Percentiles rank a stretch among this genome's conserved stretches.
These are phyloP conservation scores for Omphalea diandra DNA, from an alignment of 441 rosid genomes.

Conservation along the genomic window DNA sequence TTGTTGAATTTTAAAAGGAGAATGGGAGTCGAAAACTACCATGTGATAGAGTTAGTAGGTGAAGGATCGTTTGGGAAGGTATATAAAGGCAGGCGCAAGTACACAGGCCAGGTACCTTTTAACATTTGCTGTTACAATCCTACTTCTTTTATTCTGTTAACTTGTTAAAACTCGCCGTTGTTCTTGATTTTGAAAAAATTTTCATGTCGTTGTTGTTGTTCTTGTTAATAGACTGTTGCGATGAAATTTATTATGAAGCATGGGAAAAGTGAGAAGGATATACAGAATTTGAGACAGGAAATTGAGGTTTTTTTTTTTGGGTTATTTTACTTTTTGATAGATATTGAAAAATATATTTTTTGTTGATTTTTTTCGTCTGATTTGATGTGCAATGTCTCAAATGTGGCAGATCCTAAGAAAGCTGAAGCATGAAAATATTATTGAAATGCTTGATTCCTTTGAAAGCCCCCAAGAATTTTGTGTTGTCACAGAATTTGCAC, in stretches of 20 bases:
- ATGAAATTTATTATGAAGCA: slow-evolving; percentile 98
- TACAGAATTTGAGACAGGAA: slow-evolving; percentile 90
- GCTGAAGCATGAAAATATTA: slow-evolving; percentile 95
- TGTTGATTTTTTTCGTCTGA: not conserved
- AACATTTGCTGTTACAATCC: not conserved
- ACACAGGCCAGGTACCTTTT: slow-evolving; percentile 91
- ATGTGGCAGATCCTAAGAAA: slow-evolving; percentile 81
- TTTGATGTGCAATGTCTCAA: slow-evolving; percentile 10
- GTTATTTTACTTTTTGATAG: not conserved
- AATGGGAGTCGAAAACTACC: slow-evolving; percentile 89
- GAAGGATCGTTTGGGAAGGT: slow-evolving; percentile 98
- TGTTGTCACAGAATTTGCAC: slow-evolving; percentile 98
- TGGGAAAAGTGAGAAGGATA: slow-evolving; percentile 92
- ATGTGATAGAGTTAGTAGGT: slow-evolving; percentile 93
- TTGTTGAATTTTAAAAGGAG: not conserved
- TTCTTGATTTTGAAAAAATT: not conserved
- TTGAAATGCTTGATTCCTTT: slow-evolving; percentile 95
- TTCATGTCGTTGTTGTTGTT: slow-evolving; percentile 18
- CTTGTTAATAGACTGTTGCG: slow-evolving; percentile 77
- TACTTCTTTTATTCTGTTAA: not conserved
- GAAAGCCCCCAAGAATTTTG: slow-evolving; percentile 95
- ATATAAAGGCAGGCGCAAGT: slow-evolving; percentile 86
- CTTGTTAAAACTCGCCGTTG: not conserved
- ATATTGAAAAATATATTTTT: not conserved
- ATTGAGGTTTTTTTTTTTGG: slow-evolving; percentile 57